A percentile compares a stretch with the other conserved stretches of the same genome.
These are phyloP conservation scores for Wickerhamiella pararugosa DNA, from an alignment of 1,139 yeast species.

Conservation along the genomic window DNA sequence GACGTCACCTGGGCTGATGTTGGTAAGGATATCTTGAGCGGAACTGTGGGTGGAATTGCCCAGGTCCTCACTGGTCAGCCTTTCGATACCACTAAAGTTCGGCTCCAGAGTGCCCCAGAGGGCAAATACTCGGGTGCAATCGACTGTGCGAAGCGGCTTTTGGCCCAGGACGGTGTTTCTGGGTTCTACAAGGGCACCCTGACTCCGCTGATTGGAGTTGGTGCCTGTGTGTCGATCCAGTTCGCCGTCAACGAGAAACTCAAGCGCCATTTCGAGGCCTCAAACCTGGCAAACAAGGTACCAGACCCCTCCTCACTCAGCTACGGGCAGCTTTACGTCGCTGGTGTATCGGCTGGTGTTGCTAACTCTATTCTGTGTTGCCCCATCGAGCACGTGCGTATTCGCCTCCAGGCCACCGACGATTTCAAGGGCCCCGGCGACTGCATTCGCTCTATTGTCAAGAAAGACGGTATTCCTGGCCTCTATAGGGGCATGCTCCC, in stretches of 20 bases:
- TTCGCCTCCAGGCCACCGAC: conserved; percentile 75
- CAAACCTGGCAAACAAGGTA: conserved; percentile 27
- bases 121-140: conserved; percentile 61
- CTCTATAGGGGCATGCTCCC: conserved; percentile 69
- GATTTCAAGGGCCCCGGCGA: conserved; percentile 66
- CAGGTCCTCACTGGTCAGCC: conserved; percentile 96
- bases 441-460: conserved; percentile 46
- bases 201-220: conserved; percentile 80
- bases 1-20: conserved; percentile 35
- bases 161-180: conserved; percentile 57
- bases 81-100: conserved; percentile 83
- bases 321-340: conserved; percentile 48
- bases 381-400: conserved; percentile 89
- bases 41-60: conserved; percentile 83
- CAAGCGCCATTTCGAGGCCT: conserved; percentile 55
- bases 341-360: conserved; percentile 82
- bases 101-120: conserved; percentile 72
- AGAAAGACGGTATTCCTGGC: conserved; percentile 36
- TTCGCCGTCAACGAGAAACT: conserved; percentile 85
- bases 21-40: conserved; percentile 69
- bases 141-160: conserved; percentile 57
- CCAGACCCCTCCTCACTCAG: conserved; percentile 25
- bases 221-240: conserved; percentile 82
- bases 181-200: conserved; percentile 87
- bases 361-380: conserved; percentile 79